A percentile compares a stretch with the other conserved stretches of the same genome.
Conservation (phyloP, 1,139 yeast species). For the Yamadazyma buinensis region DNA sequence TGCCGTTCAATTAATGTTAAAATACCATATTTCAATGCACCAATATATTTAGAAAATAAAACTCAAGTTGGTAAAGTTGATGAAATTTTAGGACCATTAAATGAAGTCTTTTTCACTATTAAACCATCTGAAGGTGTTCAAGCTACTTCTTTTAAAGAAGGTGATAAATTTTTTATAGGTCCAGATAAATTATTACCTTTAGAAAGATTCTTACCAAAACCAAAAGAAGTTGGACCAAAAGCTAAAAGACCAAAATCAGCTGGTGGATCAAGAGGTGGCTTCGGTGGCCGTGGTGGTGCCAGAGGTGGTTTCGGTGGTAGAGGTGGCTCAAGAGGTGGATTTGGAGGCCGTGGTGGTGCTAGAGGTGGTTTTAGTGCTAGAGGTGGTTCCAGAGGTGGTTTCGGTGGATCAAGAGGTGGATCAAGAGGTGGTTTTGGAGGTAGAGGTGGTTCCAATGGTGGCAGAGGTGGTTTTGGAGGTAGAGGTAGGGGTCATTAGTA, state of each 20-base stretch:
- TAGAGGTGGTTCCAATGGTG: constrained; percentile 25
- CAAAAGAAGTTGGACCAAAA: constrained; percentile 73
- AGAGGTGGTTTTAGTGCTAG: constrained; percentile 22
- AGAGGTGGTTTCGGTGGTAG: constrained; percentile 39
- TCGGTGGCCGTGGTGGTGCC: constrained; percentile 47
- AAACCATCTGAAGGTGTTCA: constrained; percentile 96
- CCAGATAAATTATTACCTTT: constrained; percentile 93
- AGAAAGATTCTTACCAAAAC: constrained; percentile 93
- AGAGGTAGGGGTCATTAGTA: constrained; percentile 36
- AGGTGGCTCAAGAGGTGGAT: constrained; percentile 47
- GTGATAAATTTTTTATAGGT: constrained; percentile 94
- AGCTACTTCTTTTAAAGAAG: constrained; percentile 87
- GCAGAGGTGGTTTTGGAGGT: constrained; percentile 44
- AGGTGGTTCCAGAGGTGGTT: constrained; percentile 27
- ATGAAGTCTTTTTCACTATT: constrained; percentile 94
- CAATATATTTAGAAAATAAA: constrained; percentile 92
- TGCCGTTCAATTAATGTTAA: constrained; percentile 93
- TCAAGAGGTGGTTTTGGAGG: constrained; percentile 45
- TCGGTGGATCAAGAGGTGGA: constrained; percentile 31
- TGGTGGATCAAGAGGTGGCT: constrained; percentile 30
- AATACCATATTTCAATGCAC: constrained; percentile 98
- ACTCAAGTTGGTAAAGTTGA: constrained; percentile 97
- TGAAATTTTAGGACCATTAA: constrained; percentile 95
- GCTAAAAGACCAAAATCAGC: constrained; percentile 67
- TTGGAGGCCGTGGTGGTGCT: constrained; percentile 45